These are phyloP conservation scores for Trichosporon sp. DNA, from an alignment of 1,284 basidiomycete genomes.

Conservation along the genomic window DNA sequence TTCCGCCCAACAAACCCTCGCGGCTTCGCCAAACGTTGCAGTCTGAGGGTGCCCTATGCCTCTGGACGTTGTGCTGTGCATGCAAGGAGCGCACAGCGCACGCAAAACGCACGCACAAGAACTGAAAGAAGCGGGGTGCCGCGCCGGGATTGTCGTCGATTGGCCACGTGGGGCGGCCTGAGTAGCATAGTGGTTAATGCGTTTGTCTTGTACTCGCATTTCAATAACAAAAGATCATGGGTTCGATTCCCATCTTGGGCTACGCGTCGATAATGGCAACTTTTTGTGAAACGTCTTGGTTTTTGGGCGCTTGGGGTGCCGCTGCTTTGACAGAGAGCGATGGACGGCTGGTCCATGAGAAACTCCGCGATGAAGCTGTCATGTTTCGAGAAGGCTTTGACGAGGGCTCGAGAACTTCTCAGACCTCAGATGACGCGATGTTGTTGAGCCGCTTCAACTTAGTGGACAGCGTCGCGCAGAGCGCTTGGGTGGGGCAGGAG, in stretches of 20 bases:
- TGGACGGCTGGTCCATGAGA: too few relatives aligned
- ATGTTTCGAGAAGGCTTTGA: too few relatives aligned
- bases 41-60: too few relatives aligned
- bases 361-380: too few relatives aligned
- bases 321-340: neutral
- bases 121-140: neutral
- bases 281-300: neutral
- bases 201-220: neutral
- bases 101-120: neutral
- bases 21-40: too few relatives aligned
- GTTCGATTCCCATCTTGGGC: neutral
- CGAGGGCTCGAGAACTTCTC: too few relatives aligned
- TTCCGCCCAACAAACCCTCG: too few relatives aligned
- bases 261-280: neutral
- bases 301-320: neutral
- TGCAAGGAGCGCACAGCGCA: neutral
- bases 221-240: slow-evolving; percentile 1
- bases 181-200: slow-evolving; percentile 2
- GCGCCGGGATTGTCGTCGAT: neutral
- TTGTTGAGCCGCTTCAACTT: too few relatives aligned
- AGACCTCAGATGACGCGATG: too few relatives aligned
- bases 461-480: too few relatives aligned
- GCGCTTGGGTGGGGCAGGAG: too few relatives aligned
- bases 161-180: neutral
- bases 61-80: too few relatives aligned